Conservation (phyloP, 495 filamentous ascomycete species). For the Talaromyces wortmannii region DNA sequence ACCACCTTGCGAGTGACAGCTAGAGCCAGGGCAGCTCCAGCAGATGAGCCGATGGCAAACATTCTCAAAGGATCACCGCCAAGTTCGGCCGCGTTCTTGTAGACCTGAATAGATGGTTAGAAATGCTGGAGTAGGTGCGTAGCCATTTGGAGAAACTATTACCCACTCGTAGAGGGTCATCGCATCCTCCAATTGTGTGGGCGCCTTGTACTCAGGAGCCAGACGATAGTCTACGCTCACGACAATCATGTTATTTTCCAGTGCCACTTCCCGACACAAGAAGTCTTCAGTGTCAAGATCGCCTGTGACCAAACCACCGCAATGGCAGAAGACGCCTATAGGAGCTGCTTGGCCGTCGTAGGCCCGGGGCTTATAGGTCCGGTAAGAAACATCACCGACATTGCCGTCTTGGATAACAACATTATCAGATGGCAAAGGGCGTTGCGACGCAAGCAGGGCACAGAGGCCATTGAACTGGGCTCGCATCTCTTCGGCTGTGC, state of each 20-base stretch:
- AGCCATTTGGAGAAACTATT: too few species aligned
- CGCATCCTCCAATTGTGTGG: conserved; percentile 14
- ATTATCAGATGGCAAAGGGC: not conserved
- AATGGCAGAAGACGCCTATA: conserved; percentile 53
- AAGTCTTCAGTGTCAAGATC: conserved; percentile 7
- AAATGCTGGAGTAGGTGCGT: too few species aligned
- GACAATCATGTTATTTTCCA: conserved; percentile 13
- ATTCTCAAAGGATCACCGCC: conserved; percentile 11
- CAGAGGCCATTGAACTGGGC: not conserved
- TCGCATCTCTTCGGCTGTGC: not conserved
- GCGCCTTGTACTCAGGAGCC: conserved; percentile 16
- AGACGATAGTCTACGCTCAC: conserved; percentile 21
- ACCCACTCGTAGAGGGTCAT: not conserved
- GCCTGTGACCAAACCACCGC: conserved; percentile 43
- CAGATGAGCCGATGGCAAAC: conserved; percentile 17
- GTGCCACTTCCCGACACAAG: conserved; percentile 15
- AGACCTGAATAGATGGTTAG: too few species aligned
- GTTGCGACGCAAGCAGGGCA: not conserved
- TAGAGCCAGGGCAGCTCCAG: conserved; percentile 19
- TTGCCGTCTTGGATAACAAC: not conserved
- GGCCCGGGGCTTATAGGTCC: not conserved
- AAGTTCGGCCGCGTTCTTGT: conserved; percentile 11
- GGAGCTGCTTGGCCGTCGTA: conserved; percentile 8
- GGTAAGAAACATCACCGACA: not conserved
- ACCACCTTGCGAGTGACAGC: conserved; percentile 13